Percentiles rank a stretch among this genome's conserved stretches.
Evolutionary conservation across 140 eudicot species (phyloP).

Genomic region (Stevia rebaudiana): DNA sequence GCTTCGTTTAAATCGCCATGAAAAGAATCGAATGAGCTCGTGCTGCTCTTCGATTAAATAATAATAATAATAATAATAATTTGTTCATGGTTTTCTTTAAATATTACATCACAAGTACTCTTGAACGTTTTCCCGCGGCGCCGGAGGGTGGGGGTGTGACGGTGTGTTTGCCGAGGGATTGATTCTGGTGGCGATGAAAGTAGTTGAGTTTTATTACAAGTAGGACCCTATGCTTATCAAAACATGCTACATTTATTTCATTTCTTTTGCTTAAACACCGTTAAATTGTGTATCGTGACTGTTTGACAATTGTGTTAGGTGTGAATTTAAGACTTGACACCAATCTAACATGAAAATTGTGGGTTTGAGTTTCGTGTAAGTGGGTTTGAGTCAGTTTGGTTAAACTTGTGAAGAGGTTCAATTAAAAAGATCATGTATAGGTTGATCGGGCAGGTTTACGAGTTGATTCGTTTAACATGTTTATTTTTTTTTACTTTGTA

Average conservation of each 20-base stretch:
- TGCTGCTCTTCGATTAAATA: slow-evolving; percentile 8
- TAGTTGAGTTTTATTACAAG: neutral
- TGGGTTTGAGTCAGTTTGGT: neutral
- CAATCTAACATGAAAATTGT: too few species aligned
- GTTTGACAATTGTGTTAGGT: too few species aligned
- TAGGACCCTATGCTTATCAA: neutral
- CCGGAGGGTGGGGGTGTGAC: slow-evolving; percentile 1
- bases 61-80: neutral
- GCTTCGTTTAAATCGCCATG: slow-evolving; percentile 27
- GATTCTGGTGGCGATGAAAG: neutral
- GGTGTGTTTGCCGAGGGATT: slow-evolving; percentile 11
- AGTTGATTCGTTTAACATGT: too few species aligned
- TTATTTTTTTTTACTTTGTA: too few species aligned
- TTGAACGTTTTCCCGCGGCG: slow-evolving; percentile 26
- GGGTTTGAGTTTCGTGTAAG: neutral
- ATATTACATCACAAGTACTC: slow-evolving; percentile 1
- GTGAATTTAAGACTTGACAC: too few species aligned
- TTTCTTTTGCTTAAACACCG: neutral
- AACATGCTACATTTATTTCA: neutral
- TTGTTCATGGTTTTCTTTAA: slow-evolving; percentile 4
- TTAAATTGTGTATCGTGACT: too few species aligned
- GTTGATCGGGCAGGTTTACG: too few species aligned
- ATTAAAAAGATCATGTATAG: too few species aligned
- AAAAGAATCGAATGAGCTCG: neutral
- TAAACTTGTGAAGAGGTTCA: too few species aligned